Percentiles rank a stretch among this genome's conserved stretches.
These are phyloP conservation scores for Colletotrichum phormii DNA, from an alignment of 2,329 filamentous ascomycete species.

Conservation along the genomic window DNA sequence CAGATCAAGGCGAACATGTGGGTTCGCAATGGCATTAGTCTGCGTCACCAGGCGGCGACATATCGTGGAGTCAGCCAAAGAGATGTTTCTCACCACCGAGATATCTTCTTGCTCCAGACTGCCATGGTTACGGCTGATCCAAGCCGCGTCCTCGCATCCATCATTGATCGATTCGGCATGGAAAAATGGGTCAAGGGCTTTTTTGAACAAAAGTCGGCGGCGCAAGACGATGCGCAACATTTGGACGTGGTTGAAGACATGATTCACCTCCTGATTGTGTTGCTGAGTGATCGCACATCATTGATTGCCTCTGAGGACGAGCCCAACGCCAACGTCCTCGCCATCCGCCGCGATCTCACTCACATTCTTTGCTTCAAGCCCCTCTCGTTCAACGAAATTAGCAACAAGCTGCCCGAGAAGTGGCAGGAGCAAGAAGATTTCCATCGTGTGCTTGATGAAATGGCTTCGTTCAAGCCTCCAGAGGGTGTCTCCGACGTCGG, in stretches of 20 bases:
- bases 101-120: constrained; percentile 93
- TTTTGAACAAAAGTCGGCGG: constrained; percentile 77
- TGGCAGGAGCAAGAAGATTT: constrained; percentile 92
- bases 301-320: constrained; percentile 78
- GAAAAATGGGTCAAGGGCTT: constrained; percentile 86
- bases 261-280: constrained; percentile 89
- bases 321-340: constrained; percentile 71
- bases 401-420: constrained; percentile 86
- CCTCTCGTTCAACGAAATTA: constrained; percentile 92
- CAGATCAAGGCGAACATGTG: constrained; percentile 99
- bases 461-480: constrained; percentile 89
- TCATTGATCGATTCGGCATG: constrained; percentile 92
- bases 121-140: constrained; percentile 89
- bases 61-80: constrained; percentile 91
- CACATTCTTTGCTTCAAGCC: constrained; percentile 98
- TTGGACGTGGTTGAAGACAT: constrained; percentile 96
- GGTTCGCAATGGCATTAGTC: constrained; percentile 96
- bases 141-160: constrained; percentile 84
- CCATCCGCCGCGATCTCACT: constrained; percentile 88
- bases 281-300: constrained; percentile 88
- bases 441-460: constrained; percentile 83
- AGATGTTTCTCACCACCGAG: constrained; percentile 93
- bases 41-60: constrained; percentile 93
- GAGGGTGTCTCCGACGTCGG: constrained; percentile 94
- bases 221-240: constrained; percentile 88